These are phyloP conservation scores for Trametes versicolor DNA, from an alignment of 1,284 basidiomycete genomes.

Conservation along the genomic window DNA sequence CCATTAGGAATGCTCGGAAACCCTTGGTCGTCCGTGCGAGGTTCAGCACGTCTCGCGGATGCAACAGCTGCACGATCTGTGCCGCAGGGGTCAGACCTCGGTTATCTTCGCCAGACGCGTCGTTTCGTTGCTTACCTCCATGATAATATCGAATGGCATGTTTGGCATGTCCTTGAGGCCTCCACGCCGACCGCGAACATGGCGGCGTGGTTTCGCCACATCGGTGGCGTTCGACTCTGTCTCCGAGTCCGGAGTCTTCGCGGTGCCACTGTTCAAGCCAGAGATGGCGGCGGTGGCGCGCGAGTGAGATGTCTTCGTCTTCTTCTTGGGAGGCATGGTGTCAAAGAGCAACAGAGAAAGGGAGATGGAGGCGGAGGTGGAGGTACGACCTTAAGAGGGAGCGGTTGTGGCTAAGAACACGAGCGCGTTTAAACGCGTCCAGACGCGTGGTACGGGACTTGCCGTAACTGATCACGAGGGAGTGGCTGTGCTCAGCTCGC, in stretches of 20 bases:
- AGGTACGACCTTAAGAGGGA: background rate
- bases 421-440: background rate
- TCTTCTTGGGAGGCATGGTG: background rate
- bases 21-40: conserved; percentile 51
- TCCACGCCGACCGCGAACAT: conserved; percentile 9
- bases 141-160: conserved; percentile 35
- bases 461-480: background rate
- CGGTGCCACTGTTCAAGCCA: background rate
- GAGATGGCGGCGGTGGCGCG: background rate
- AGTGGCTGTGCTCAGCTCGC: background rate
- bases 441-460: background rate
- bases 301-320: background rate
- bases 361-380: too few species aligned
- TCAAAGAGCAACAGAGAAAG: background rate
- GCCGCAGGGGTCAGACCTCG: background rate
- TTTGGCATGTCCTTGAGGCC: conserved; percentile 24
- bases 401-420: background rate
- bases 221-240: background rate
- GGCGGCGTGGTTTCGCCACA: conserved; percentile 1
- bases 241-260: background rate
- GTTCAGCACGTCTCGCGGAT: conserved; percentile 56
- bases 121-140: conserved; percentile 20
- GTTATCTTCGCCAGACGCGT: background rate
- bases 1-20: conserved; percentile 51
- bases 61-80: conserved; percentile 57